A percentile compares a stretch with the other conserved stretches of the same genome.
These are phyloP conservation scores for Sanguinoderma infundibulare DNA, from an alignment of 1,284 basidiomycete species.

Conservation along the genomic window DNA sequence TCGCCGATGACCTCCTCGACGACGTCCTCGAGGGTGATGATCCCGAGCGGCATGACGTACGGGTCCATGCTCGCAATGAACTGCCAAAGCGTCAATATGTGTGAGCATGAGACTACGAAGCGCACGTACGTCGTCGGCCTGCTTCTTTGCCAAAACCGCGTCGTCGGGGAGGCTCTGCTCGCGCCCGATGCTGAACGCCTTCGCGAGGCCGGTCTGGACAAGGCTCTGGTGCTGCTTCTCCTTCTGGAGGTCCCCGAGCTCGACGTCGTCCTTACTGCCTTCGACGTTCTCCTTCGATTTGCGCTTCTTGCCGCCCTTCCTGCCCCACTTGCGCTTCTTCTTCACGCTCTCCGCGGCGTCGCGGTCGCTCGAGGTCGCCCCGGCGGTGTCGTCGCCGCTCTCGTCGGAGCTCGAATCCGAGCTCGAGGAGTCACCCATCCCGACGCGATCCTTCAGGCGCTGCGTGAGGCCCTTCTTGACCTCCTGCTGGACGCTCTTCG, in stretches of 20 bases:
- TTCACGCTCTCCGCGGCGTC: constrained; percentile 15
- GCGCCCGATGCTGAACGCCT: constrained; percentile 42
- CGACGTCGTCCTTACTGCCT: constrained; percentile 10
- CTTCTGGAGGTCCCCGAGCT: constrained; percentile 22
- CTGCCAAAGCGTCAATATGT: constrained; percentile 34
- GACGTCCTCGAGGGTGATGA: constrained; percentile 93
- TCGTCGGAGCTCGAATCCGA: constrained; percentile 36
- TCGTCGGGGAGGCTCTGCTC: constrained; percentile 87
- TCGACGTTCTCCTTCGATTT: constrained; percentile 16
- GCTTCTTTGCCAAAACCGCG: constrained; percentile 71
- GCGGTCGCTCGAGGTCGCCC: constrained; percentile 15
- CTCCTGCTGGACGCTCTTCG: constrained; percentile 67
- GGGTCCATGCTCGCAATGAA: constrained; percentile 78
- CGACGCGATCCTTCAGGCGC: constrained; percentile 65
- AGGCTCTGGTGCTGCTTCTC: constrained; percentile 16
- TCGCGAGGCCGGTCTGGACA: constrained; percentile 25
- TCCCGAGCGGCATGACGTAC: constrained; percentile 80
- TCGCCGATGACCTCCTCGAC: constrained; percentile 90
- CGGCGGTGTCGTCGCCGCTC: constrained; percentile 35
- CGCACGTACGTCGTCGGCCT: constrained; percentile 62
- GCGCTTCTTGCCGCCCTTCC: constrained; percentile 24
- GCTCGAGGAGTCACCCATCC: constrained; percentile 60
- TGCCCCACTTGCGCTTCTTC: constrained; percentile 23
- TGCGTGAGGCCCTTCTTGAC: constrained; percentile 72
- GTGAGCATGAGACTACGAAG: not conserved